These are phyloP conservation scores for Sarcodon aspratus DNA, from an alignment of 768 basidiomycete species.

Conservation along the genomic window DNA sequence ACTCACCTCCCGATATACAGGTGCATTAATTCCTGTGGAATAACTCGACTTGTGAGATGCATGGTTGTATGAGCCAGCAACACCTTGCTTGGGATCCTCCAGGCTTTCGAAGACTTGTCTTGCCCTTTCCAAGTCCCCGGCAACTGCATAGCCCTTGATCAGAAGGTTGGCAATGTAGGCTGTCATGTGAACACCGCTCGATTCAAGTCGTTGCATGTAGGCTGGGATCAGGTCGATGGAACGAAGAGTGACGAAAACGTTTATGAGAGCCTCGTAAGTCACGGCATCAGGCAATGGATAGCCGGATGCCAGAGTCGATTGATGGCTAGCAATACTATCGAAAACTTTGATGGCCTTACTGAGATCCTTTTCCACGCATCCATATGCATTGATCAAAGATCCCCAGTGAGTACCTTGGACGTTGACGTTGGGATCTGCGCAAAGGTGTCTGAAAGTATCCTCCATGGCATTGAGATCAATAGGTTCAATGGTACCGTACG, in stretches of 20 bases:
- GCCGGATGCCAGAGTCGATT: conserved; percentile 22
- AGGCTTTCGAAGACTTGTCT: conserved; percentile 72
- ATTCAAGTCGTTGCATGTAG: conserved; percentile 52
- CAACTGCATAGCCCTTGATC: conserved; percentile 61
- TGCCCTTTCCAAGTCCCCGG: conserved; percentile 59
- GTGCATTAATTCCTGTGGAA: conserved; percentile 26
- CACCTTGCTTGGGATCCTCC: conserved; percentile 68
- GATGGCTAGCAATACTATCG: conserved; percentile 54
- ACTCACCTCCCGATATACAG: conserved; percentile 75
- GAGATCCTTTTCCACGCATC: conserved; percentile 68
- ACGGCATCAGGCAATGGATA: conserved; percentile 62
- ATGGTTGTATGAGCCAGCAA: conserved; percentile 87
- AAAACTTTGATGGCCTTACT: conserved; percentile 70
- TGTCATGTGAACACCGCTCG: conserved; percentile 71
- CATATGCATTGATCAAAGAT: conserved; percentile 80
- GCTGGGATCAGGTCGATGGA: conserved; percentile 65
- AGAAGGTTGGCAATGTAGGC: conserved; percentile 90
- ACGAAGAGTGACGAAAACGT: conserved; percentile 69
- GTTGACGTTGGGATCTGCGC: conserved; percentile 30
- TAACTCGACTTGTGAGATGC: conserved; percentile 42
- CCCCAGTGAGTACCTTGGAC: conserved; percentile 66
- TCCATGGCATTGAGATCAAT: conserved; percentile 67
- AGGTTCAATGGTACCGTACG: conserved; percentile 79
- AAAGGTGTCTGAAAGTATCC: conserved; percentile 49
- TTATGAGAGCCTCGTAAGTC: conserved; percentile 83